Percentiles rank a stretch among this genome's conserved stretches.
These are phyloP conservation scores for Conticribra guillardii DNA, from an alignment of 108 stramenopile species.

Conservation along the genomic window DNA sequence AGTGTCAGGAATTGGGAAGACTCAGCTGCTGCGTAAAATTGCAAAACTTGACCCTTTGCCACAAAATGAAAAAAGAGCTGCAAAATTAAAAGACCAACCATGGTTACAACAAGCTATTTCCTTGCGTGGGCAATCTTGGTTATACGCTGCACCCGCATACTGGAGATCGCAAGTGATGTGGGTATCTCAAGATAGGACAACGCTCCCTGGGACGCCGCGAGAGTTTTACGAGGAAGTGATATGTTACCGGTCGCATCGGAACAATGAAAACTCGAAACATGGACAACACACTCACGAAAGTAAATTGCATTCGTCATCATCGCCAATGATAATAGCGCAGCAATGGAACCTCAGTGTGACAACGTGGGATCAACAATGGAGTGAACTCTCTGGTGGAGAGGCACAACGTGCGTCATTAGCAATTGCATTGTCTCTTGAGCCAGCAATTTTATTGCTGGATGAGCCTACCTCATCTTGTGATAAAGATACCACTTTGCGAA, in stretches of 20 bases:
- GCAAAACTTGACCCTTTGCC: slow-evolving; percentile 29
- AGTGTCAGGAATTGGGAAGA: slow-evolving; percentile 46
- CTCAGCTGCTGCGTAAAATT: slow-evolving; percentile 40
- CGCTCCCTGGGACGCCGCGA: slow-evolving; percentile 37
- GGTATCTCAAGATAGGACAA: slow-evolving; percentile 53
- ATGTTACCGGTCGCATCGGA: slow-evolving; percentile 20
- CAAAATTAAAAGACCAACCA: too few species aligned
- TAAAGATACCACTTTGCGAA: slow-evolving; percentile 26
- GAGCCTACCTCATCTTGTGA: slow-evolving; percentile 52
- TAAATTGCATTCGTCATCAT: neutral
- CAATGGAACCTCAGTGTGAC: slow-evolving; percentile 18
- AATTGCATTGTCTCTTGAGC: slow-evolving; percentile 45
- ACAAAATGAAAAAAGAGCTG: neutral
- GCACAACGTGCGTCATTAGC: slow-evolving; percentile 55
- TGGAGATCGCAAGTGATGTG: slow-evolving; percentile 55
- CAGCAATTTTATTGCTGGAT: slow-evolving; percentile 49
- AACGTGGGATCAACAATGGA: slow-evolving; percentile 35
- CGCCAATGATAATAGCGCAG: slow-evolving; percentile 33
- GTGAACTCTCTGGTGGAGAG: slow-evolving; percentile 46
- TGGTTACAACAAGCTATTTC: slow-evolving; percentile 6
- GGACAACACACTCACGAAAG: slow-evolving; percentile 1
- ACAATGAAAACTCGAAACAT: too few species aligned
- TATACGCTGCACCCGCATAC: slow-evolving; percentile 2
- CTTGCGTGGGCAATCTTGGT: slow-evolving; percentile 5
- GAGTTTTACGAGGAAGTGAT: slow-evolving; percentile 37